Evolutionary conservation across 129 eudicot genomes (phyloP).

Genomic region (Calendula officinalis): DNA sequence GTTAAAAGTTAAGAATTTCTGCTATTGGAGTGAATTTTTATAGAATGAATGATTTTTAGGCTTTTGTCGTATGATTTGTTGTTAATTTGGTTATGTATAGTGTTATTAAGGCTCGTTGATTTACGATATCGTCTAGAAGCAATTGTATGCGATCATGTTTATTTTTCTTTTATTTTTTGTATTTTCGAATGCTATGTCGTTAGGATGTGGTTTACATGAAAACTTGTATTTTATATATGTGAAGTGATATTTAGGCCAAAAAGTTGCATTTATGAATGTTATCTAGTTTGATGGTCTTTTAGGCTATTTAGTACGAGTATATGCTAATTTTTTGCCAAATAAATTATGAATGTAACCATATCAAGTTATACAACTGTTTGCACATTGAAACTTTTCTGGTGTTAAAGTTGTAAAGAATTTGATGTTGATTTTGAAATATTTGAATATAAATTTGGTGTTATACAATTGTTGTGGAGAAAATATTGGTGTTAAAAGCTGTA

Average conservation of each 20-base stretch:
- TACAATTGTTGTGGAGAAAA: too few species aligned
- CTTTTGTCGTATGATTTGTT: background rate
- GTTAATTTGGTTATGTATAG: background rate
- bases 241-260: background rate
- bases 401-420: too few species aligned
- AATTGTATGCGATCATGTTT: background rate
- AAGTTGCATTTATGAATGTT: too few species aligned
- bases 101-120: background rate
- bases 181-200: background rate
- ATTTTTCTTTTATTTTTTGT: background rate
- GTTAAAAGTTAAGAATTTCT: background rate
- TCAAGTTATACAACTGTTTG: too few species aligned
- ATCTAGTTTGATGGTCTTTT: too few species aligned
- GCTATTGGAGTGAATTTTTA: background rate
- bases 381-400: too few species aligned
- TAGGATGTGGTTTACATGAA: background rate
- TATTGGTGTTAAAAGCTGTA: too few species aligned
- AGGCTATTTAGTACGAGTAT: too few species aligned
- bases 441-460: too few species aligned
- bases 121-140: constrained; percentile 7
- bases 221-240: background rate
- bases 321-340: too few species aligned
- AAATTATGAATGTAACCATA: too few species aligned
- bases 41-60: constrained; percentile 7
- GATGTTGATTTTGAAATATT: too few species aligned